These are phyloP conservation scores for Aurantiochytrium sp. DNA, from an alignment of 108 stramenopile species.

Conservation along the genomic window DNA sequence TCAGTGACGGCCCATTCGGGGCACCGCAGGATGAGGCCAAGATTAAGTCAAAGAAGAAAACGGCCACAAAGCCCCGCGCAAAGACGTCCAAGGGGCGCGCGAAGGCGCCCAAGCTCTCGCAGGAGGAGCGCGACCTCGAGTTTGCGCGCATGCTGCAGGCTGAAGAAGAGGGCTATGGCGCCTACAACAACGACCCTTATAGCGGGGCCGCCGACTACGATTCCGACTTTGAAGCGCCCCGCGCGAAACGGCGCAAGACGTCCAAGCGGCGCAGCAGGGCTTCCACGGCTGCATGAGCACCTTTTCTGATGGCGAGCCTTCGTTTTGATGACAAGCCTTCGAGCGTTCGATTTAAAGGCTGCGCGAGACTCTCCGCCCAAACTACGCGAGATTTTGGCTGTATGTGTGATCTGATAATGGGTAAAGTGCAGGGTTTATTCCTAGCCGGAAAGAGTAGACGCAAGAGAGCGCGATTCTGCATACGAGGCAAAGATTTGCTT, in stretches of 20 bases:
- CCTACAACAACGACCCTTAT: background rate
- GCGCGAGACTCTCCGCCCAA: background rate
- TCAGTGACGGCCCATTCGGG: too few relatives aligned
- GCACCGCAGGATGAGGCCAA: too few relatives aligned
- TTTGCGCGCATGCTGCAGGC: background rate
- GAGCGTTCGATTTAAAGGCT: background rate
- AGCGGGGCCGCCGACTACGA: background rate
- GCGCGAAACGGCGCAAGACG: background rate
- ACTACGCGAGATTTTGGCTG: too few relatives aligned
- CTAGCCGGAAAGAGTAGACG: too few relatives aligned
- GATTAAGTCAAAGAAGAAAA: too few relatives aligned
- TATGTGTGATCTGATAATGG: too few relatives aligned
- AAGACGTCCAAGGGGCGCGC: background rate
- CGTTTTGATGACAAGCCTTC: too few relatives aligned
- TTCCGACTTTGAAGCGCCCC: background rate
- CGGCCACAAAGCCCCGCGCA: background rate
- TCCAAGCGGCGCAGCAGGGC: background rate
- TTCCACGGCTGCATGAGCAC: background rate
- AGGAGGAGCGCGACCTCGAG: conserved; percentile 20
- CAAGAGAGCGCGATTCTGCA: too few relatives aligned
- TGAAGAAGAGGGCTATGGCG: background rate
- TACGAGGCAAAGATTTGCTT: too few relatives aligned
- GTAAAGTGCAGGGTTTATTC: too few relatives aligned
- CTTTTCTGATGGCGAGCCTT: too few relatives aligned
- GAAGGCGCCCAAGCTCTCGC: background rate